Base-by-base conservation (phyloP, 352 stramenopile genomes). In the Phytophthora rubi region DNA sequence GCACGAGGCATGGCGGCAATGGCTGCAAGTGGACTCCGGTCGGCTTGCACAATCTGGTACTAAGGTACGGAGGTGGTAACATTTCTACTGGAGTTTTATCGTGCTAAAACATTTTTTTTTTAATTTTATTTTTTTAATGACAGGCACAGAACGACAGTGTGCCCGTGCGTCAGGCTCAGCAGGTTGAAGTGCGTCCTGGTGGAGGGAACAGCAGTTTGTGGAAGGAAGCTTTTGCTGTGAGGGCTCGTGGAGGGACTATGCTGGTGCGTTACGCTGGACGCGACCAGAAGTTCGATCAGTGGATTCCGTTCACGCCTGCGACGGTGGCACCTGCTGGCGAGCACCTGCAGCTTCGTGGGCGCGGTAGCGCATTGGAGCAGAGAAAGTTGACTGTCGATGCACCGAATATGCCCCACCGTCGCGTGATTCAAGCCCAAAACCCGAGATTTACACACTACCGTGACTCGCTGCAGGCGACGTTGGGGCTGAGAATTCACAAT, bases 361-460 rank as follows among this genome's bases (percentile, higher is more conserved):
- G 60, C 39, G 57, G 65, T 3, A 62, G 30, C 44, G 49, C 70
- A 37, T 60, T 79, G 52, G 66, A 80, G 7, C 77, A 88, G 53
- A 74, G 82, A 0, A 82, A 86, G n/a, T 81, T 88, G 52, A 76
- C 62, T n/a, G 71, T 81, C 10, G 69, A 83, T 39, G 74, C 77
- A 49, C 74, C 79, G 4, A 78, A 76, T 28, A 60, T 65, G 59
- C 70, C 66, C 1, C 83, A 81, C 53, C 62, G 70, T 21, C 85
- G 86, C 8, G 80, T 94, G 51, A 89, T 94, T 42, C 77, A 91
- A 71, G 59, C 77, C 2, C 73, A 91, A 60, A 93, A 93, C 51
- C 86, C 86, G n/a, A 81, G 80, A 32, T 95, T 92, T 71, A 71
- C 78, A 26, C 86, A 93, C 59, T 95, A 95, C 55, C 81, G 75